Conservation (phyloP, 441 rosid species). For the Melastoma candidum region DNA sequence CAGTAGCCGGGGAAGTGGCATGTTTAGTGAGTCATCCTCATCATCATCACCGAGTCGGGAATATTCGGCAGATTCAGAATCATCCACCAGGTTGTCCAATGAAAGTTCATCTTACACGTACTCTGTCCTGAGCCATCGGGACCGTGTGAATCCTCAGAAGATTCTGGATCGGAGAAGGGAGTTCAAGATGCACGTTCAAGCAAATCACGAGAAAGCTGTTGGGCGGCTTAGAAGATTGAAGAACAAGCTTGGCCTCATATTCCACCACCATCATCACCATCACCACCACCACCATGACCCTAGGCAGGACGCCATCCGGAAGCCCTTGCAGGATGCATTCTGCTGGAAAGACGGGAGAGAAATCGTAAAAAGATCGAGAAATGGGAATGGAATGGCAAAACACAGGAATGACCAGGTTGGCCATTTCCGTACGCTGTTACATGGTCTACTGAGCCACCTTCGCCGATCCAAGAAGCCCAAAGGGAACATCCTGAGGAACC, state of each 20-base stretch:
- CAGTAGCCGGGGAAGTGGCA: too few species aligned
- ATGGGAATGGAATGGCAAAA: neutral
- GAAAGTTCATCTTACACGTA: neutral
- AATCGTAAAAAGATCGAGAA: neutral
- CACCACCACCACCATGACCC: conserved; percentile 8
- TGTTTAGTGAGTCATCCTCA: too few species aligned
- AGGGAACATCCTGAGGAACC: neutral
- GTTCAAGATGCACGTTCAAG: neutral
- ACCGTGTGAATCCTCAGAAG: neutral
- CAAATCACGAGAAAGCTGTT: conserved; percentile 1
- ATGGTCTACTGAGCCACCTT: conserved; percentile 9
- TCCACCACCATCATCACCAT: conserved; percentile 15
- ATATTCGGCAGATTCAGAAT: too few species aligned
- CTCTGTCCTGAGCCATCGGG: conserved; percentile 3
- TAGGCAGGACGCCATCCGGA: conserved; percentile 6
- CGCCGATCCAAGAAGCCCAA: neutral
- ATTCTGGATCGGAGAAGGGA: neutral
- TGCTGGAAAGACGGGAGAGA: neutral
- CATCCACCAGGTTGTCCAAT: too few species aligned
- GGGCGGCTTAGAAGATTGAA: conserved; percentile 9
- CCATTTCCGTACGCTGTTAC: conserved; percentile 5
- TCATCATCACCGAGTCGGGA: too few species aligned
- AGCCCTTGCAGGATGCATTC: neutral
- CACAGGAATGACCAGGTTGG: conserved; percentile 3
- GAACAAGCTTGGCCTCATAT: conserved; percentile 8